Evolutionary conservation across 2,329 filamentous ascomycete species (phyloP), one percentile per base, ranked within the genome.

Genomic region (Diaporthe amygdali): DNA sequence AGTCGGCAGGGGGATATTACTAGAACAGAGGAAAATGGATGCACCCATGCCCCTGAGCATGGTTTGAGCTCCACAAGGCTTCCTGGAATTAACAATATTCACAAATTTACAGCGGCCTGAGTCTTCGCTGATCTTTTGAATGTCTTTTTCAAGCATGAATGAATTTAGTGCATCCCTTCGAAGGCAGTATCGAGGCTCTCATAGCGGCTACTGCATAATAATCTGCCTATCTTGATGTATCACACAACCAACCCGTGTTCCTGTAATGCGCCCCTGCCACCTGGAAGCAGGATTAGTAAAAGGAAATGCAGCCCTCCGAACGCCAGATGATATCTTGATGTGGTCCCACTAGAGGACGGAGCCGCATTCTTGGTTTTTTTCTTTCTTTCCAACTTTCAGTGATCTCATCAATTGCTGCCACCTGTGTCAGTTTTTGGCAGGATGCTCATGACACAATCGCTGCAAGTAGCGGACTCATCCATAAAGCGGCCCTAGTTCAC

Each of bases 281-380:
- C 32, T 41, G 30, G 32, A 34, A 49, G n/a, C 52, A 59, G 66
- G 44, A 30, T 15, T 30, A 55, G 52, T 25, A 25, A 49, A 37
- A 59, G 34, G 55, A 68, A 59, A 68, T 68, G 66, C 54, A 59
- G 66, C 52, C 52, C 30, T 59, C 66, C 66, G 5, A 68, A 68
- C 44, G 66, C 66, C 66, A 22, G 25, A 27, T 51, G 25, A 59
- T 61, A n/a, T 22, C 44, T 59, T 32, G 30, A 54, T 37, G 12
- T 46, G 32, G 14, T 22, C 32, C 17, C 39, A 39, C 15, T 17
- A 59, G 14, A 44, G 20, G 17, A 44, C 41, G 20, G 27, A 22
- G 44, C n/a, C 32, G 59, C 15, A 49, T 25, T 39, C 25, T 46
- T 7, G 22, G 10, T 39, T 32, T 46, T 20, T 59, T 14, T 41